Conservation (phyloP, 2,329 filamentous ascomycete species). For the Pseudocercospora fijiensis region DNA sequence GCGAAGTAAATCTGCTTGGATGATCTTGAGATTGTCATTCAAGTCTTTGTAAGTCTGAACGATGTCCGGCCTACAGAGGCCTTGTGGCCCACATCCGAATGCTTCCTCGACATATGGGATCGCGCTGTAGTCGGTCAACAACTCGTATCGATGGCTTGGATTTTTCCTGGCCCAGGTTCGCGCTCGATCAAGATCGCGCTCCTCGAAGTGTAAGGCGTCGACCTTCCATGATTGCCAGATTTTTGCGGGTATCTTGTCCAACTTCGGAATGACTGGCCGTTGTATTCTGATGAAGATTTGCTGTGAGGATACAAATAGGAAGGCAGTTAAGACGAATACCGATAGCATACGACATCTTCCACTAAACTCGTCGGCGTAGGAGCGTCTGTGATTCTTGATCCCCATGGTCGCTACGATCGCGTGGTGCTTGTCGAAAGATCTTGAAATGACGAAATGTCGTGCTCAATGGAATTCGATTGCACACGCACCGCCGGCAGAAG, state of each 20-base stretch:
- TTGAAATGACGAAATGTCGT: background rate
- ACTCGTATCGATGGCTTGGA: constrained; percentile 64
- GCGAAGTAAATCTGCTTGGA: constrained; percentile 64
- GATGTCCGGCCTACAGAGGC: constrained; percentile 65
- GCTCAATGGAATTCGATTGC: background rate
- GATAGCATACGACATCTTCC: background rate
- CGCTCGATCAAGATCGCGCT: constrained; percentile 59
- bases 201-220: constrained; percentile 63
- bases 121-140: constrained; percentile 67
- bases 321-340: background rate
- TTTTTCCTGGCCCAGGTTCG: constrained; percentile 66
- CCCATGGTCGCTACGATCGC: background rate
- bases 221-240: constrained; percentile 78
- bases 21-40: constrained; percentile 56
- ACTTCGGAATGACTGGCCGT: background rate
- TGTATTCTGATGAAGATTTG: background rate
- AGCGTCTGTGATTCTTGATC: background rate
- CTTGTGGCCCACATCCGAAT: constrained; percentile 56
- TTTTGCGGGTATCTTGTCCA: constrained; percentile 54
- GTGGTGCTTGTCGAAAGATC: background rate
- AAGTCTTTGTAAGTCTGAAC: constrained; percentile 59
- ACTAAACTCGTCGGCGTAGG: background rate
- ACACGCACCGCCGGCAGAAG: background rate
- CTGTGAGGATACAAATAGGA: background rate
- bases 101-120: constrained; percentile 65